Percentiles rank a stretch among this genome's conserved stretches.
These are phyloP conservation scores for Acacia confusa DNA, from an alignment of 306 rosid species.

Conservation along the genomic window DNA sequence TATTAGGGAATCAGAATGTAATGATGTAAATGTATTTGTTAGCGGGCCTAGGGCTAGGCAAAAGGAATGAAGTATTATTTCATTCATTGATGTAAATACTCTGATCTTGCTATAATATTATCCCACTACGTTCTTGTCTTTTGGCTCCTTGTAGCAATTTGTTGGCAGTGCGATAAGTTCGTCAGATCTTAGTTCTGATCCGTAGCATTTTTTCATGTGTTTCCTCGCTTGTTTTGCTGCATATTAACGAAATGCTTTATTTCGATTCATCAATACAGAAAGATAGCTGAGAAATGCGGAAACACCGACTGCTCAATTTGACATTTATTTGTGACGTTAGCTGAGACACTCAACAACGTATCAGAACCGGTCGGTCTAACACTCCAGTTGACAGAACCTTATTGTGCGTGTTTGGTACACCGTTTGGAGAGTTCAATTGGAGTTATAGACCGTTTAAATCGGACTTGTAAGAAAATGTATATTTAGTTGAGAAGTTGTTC, in stretches of 20 bases:
- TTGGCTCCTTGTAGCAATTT: background rate
- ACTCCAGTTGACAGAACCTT: background rate
- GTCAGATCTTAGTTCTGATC: background rate
- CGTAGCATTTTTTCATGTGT: background rate
- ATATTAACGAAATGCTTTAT: background rate
- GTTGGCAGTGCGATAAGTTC: background rate
- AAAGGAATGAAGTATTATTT: conserved; percentile 10
- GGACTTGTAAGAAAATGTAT: too few species aligned
- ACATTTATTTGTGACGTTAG: background rate
- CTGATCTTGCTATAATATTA: background rate
- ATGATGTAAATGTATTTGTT: conserved; percentile 34
- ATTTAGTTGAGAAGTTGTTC: too few species aligned
- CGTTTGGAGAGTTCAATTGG: too few species aligned
- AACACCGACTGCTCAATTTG: background rate
- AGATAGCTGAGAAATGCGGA: background rate
- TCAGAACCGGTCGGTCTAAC: background rate
- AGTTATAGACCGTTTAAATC: too few species aligned
- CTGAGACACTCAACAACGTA: background rate
- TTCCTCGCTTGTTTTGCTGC: background rate
- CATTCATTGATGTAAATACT: conserved; percentile 51
- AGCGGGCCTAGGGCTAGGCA: conserved; percentile 13
- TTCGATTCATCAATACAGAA: background rate
- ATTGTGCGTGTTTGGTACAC: too few species aligned
- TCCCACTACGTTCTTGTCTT: background rate
- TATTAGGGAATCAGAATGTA: conserved; percentile 3